Base-by-base conservation (phyloP, 176 grass and related monocot genomes). In the Secale cereale region DNA sequence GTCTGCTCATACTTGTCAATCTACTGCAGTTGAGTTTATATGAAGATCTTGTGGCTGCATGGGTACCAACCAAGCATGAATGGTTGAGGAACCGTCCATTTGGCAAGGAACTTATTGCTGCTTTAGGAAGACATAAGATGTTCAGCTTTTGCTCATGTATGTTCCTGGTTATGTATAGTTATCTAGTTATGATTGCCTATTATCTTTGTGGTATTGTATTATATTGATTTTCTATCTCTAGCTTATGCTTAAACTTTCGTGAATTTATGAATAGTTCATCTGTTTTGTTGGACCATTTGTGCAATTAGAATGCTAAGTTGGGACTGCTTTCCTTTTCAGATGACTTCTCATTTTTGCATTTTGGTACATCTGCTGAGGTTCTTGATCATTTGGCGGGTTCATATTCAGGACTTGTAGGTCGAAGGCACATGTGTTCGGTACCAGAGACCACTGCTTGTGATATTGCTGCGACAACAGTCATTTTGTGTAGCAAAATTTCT, bases 111-210 rank as follows among this genome's bases (percentile, higher is more conserved):
- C 84, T 98, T 26, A 77, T 95, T 78, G 85, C 61, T 88, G 82
- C 91, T 39, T 89, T 98, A 79, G 89, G 96, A 83, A 85, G 66
- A 15, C 91, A 92, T 43, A 95, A 85, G 74, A 89, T 98, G 88
- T 98, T 95, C 86, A 98, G 91, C 80, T 95, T 92, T 81, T 98
- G 96, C 89, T 91, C 93, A 82, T 89, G 96, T 98, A 95, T 81
- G 87, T 77, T 23, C 57, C 66, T 78, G n/a, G 74, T 76, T 10
- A 78, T 78, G 54, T 10, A 48, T 19, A 17, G 14, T 74, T 46
- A 73, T 7, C 15, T 59, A 37, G 15, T 62, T 40, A 54, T 80
- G 0, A 56, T 29, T 73, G 48, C 83, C 77, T 83, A 0, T 57
- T 56, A 10, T 50, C 80, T 77, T 85, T 77, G 3, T 9, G 57